A percentile compares a stretch with the other conserved stretches of the same genome.
Evolutionary conservation across 108 stramenopile species (phyloP).

Genomic region (Stephanodiscus minutulus): DNA sequence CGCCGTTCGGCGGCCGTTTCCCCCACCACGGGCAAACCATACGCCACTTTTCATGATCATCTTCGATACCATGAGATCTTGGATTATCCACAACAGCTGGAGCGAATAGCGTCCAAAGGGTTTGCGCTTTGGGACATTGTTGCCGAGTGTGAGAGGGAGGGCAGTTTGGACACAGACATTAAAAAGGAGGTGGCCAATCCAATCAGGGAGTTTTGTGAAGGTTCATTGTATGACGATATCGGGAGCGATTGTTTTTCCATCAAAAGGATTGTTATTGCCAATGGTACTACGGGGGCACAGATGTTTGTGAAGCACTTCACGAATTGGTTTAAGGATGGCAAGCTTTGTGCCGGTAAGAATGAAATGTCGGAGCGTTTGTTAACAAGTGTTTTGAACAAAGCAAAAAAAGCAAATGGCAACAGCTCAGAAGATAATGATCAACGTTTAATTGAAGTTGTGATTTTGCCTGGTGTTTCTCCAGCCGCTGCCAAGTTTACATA

Average conservation of each 20-base stretch:
- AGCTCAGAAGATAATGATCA: slow-evolving; percentile 5
- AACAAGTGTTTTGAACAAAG: slow-evolving; percentile 28
- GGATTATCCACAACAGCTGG: slow-evolving; percentile 65
- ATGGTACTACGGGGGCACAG: slow-evolving; percentile 59
- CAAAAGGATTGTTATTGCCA: slow-evolving; percentile 75
- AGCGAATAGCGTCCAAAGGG: slow-evolving; percentile 53
- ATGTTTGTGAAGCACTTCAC: slow-evolving; percentile 71
- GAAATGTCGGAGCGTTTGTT: slow-evolving; percentile 55
- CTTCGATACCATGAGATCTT: slow-evolving; percentile 62
- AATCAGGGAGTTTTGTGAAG: slow-evolving; percentile 64
- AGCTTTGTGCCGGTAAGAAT: slow-evolving; percentile 43
- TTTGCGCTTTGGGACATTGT: slow-evolving; percentile 89
- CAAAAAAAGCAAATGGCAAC: slow-evolving; percentile 19
- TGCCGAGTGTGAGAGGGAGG: slow-evolving; percentile 57
- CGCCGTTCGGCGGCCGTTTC: slow-evolving; percentile 58
- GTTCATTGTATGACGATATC: slow-evolving; percentile 8
- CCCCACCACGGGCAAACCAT: slow-evolving; percentile 55
- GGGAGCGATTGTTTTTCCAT: slow-evolving; percentile 30
- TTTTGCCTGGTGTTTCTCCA: slow-evolving; percentile 67
- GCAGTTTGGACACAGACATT: slow-evolving; percentile 69
- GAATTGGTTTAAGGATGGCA: slow-evolving; percentile 67
- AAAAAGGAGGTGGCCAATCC: slow-evolving; percentile 61
- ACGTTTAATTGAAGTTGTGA: slow-evolving; percentile 38
- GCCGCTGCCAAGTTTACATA: slow-evolving; percentile 75
- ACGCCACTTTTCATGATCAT: slow-evolving; percentile 51